Evolutionary conservation across 106 monocot genomes (phyloP).

Genomic region (Dioscorea dumetorum): DNA sequence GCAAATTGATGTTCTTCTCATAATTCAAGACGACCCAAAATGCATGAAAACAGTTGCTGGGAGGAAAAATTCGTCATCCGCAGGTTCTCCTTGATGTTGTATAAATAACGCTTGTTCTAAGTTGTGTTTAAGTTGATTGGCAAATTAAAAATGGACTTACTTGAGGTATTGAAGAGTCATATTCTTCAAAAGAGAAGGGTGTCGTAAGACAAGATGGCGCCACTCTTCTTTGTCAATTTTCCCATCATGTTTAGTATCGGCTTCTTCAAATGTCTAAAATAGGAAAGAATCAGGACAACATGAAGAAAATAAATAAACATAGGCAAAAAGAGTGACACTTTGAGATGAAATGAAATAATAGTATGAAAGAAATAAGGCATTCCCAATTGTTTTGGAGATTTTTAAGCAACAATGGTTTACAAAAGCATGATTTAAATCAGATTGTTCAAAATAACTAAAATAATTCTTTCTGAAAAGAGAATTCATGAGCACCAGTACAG

Average conservation of each 20-base stretch:
- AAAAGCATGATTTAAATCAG: too few relatives aligned
- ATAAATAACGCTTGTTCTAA: not conserved
- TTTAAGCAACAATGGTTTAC: too few relatives aligned
- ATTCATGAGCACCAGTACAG: too few relatives aligned
- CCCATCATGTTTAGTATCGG: constrained; percentile 97
- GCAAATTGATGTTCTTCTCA: too few relatives aligned
- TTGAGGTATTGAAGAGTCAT: constrained; percentile 97
- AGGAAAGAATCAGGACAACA: not conserved
- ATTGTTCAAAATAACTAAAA: too few relatives aligned
- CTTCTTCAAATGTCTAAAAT: constrained; percentile 91
- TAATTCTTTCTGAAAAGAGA: too few relatives aligned
- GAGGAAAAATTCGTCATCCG: too few relatives aligned
- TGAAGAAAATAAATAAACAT: not conserved
- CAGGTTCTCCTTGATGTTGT: not conserved
- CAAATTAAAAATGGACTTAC: constrained; percentile 19
- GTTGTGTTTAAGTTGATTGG: not conserved
- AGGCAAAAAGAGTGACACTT: not conserved
- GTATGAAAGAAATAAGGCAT: too few relatives aligned
- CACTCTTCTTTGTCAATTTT: constrained; percentile 97
- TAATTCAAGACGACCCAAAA: too few relatives aligned
- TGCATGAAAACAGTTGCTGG: too few relatives aligned
- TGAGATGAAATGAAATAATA: not conserved
- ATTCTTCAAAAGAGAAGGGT: constrained; percentile 92
- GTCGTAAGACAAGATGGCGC: constrained; percentile 82
- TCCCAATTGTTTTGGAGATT: too few relatives aligned